A percentile compares a stretch with the other conserved stretches of the same genome.
phyloP scores from a whole-genome alignment of 1,139 yeast genomes.

The Pichia sp. region DNA sequence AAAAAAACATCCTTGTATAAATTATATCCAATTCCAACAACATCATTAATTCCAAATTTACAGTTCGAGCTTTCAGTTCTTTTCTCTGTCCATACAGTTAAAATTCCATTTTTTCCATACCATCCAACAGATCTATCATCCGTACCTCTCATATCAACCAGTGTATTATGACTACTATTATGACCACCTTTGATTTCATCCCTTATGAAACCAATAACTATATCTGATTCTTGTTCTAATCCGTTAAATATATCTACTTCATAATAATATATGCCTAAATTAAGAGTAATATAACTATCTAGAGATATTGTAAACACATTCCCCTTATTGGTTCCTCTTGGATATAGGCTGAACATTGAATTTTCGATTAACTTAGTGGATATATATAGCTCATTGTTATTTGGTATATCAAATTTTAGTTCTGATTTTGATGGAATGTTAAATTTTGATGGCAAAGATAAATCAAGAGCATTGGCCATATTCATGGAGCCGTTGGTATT shows the following conservation, averaged over 20 bases:
- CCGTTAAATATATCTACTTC: slow-evolving; percentile 44
- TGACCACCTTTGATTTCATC: slow-evolving; percentile 18
- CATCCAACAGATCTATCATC: slow-evolving; percentile 50
- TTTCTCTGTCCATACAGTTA: slow-evolving; percentile 34
- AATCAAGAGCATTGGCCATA: not conserved
- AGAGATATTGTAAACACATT: slow-evolving; percentile 6
- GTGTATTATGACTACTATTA: not conserved
- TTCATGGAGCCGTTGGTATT: not conserved
- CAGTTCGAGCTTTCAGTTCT: slow-evolving; percentile 37
- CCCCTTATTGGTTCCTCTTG: slow-evolving; percentile 7
- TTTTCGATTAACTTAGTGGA: slow-evolving; percentile 6
- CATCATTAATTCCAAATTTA: slow-evolving; percentile 50
- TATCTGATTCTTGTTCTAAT: slow-evolving; percentile 34
- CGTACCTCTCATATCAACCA: slow-evolving; percentile 36
- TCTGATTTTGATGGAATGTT: slow-evolving; percentile 1
- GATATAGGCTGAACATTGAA: slow-evolving; percentile 9
- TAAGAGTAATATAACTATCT: slow-evolving; percentile 8
- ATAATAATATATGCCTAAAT: slow-evolving; percentile 47
- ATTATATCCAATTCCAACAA: slow-evolving; percentile 81
- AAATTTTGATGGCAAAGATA: slow-evolving; percentile 6
- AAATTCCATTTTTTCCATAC: slow-evolving; percentile 53
- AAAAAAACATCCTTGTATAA: slow-evolving; percentile 58
- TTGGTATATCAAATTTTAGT: not conserved
- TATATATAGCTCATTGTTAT: not conserved
- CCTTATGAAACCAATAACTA: slow-evolving; percentile 37